A percentile compares a stretch with the other conserved stretches of the same genome.
Evolutionary conservation across 768 basidiomycete species (phyloP).

Genomic region (Podaxis sp.): DNA sequence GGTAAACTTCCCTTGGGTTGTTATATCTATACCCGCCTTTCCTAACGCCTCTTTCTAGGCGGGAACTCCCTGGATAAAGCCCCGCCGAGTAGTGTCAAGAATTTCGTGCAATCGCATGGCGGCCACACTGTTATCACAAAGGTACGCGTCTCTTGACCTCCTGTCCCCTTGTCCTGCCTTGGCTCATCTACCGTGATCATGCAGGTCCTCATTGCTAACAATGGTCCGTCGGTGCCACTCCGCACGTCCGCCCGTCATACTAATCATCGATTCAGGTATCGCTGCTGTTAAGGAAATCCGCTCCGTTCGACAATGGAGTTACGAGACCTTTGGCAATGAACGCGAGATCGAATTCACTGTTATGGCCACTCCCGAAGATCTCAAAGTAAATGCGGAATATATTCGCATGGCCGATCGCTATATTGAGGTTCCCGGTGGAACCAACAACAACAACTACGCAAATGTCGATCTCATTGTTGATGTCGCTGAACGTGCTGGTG

Average conservation of each 20-base stretch:
- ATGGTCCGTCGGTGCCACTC: conserved; percentile 53
- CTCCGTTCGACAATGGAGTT: conserved; percentile 99
- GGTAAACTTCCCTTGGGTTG: conserved; percentile 29
- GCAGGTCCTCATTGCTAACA: conserved; percentile 97
- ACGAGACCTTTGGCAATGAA: conserved; percentile 97
- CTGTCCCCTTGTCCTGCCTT: background rate
- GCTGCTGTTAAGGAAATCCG: conserved; percentile 99
- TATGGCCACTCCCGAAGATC: conserved; percentile 98
- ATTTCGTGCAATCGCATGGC: conserved; percentile 89
- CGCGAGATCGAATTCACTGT: conserved; percentile 98
- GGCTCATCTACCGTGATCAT: conserved; percentile 13
- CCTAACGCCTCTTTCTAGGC: conserved; percentile 49
- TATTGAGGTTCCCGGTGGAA: conserved; percentile 96
- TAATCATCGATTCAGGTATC: conserved; percentile 63
- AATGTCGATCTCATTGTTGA: conserved; percentile 99
- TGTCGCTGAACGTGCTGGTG: conserved; percentile 94
- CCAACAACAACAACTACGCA: conserved; percentile 99
- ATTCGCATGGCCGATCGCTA: conserved; percentile 99
- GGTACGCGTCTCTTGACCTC: conserved; percentile 42
- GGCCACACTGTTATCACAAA: conserved; percentile 99
- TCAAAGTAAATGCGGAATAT: conserved; percentile 99
- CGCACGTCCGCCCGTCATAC: conserved; percentile 12
- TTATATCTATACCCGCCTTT: conserved; percentile 14
- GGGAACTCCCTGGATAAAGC: conserved; percentile 91
- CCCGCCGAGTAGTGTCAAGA: conserved; percentile 71